Base-by-base conservation (phyloP, 805 yeast species). In the Suhomyces vadensis region DNA sequence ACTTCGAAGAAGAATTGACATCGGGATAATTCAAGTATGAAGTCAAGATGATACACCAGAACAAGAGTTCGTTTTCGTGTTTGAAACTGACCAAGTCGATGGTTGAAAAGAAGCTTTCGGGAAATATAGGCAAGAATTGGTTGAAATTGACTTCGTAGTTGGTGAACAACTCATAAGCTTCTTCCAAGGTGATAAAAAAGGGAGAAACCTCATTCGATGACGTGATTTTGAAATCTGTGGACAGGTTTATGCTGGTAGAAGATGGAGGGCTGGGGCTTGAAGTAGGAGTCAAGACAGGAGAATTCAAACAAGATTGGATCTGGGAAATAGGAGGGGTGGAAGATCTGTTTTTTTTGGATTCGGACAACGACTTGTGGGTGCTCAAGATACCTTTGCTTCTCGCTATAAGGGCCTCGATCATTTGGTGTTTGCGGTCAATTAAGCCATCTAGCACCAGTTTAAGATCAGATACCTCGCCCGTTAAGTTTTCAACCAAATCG, bases 1-100 rank as follows among this genome's bases (percentile, higher is more conserved):
- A 68, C 25, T 51, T 39, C 25, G 43, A 40, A 17, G 56, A 52
- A 1, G 51, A 42, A 10, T 39, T 36, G 3, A 35, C 33, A 31
- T 48, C 52, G 1, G 52, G 51, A 31, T 43, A 46, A 43, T 59
- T 60, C 39, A 71, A 53, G 35, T 55, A 59, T 2, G 74, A 59
- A 5, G 73, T 65, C 21, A 62, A 50, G 23, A 71, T 57, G 23
- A 72, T 67, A 35, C 67, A 54, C 77, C 77, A 72, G 53, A 71
- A 72, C 20, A 72, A 50, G 23, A 72, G 51, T 36, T 61, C 65
- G 50, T 65, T 67, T 25, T 67, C 68, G 42, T 46, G 43, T 19
- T 37, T 35, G 37, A 57, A 47, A 17, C 29, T 26, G 27, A 16
- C 42, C n/a, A 50, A 26, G 40, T 48, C 36, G 42, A 52, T 44